Base-by-base conservation (phyloP, 805 yeast species). In the Metschnikowia gelsemii region DNA sequence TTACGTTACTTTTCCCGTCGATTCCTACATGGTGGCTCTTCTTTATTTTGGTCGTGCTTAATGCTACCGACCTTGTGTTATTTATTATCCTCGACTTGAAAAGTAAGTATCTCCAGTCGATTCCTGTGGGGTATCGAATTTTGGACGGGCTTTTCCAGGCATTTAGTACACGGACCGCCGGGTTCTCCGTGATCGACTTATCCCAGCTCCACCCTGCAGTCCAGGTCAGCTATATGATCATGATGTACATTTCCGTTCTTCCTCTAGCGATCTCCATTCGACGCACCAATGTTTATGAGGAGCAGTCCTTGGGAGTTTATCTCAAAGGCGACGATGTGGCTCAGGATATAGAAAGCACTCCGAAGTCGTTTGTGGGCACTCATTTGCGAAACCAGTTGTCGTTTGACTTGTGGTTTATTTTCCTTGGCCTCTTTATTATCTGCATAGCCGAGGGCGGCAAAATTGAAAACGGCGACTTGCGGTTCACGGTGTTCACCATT, bases 211-310 rank as follows among this genome's bases (percentile, higher is more conserved):
- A 89, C 56, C 93, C 97, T 0, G 93, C 96, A 0, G 87, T 91
- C 37, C 96, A 89, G 61, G 95, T 93, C 21, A 81, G 93, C 53
- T 93, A 93, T 61, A 76, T 88, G 81, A 76, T 93, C 46, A 91
- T 93, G 98, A 93, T 93, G 99, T 93, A 93, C 66, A 89, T 93
- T 20, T 91, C 98, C 12, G 97, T 91, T 32, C 72, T 90, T 58
- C 99, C 99, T 1, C 70, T 93, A 53, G 99, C 99, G 23, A 93
- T 93, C 50, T 87, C 96, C 27, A 89, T 93, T 48, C 80, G 99
- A 67, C 78, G 97, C 61, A 93, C 99, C 14, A 93, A 93, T 61
- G 99, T 93, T 41, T 93, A 93, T 66, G 99, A 93, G 61, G 99
- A 93, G 57, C 98, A 89, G 59, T 86, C 96, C 0, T 66, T 93